Evolutionary conservation across 2,329 filamentous ascomycete genomes (phyloP), one percentile per base, ranked within the genome.

Genomic region (Byssothecium circinans): DNA sequence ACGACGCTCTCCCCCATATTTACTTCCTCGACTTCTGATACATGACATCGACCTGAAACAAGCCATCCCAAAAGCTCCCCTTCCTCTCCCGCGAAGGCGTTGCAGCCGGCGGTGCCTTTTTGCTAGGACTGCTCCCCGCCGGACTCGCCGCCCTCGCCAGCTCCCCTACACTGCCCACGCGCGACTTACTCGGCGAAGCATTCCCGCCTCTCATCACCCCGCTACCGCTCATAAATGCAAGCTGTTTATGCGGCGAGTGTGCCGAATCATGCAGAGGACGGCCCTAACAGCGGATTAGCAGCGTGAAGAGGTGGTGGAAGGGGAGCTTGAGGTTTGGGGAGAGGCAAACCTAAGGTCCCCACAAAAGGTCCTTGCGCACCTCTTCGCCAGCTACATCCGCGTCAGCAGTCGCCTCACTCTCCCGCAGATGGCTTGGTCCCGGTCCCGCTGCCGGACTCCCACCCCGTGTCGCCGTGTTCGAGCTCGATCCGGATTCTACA

Each of bases 341-440:
- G 40, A 56, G 49, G 53, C 54, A 58, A 64, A 65, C 54, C 64
- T 68, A 73, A 65, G 71, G 70, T 58, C 72, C 72, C 68, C 70
- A 72, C 42, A 75, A 65, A 47, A 73, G 68, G 54, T 75, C 72
- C 60, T 69, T 70, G 56, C 73, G 70, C 65, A 75, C 74, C 71
- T 75, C 72, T 42, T 73, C 70, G 61, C 49, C 50, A 57, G 58
- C 23, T 15, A 17, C 20, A 47, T 58, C 49, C 30, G 51, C 50
- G n/a, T 46, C 43, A 11, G 33, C 61, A 12, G 60, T 66, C 2
- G 54, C 62, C 39, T 63, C 56, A 12, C 61, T 68, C 50, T 68
- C 65, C 11, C 70, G 49, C 22, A 70, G 52, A 45, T 68, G 61
- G 37, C 65, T 68, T 6, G 65, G 64, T 11, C 65, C 64, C 11